These are phyloP conservation scores for Theileria orientalis DNA, from an alignment of 169 alveolate genomes.

Conservation along the genomic window DNA sequence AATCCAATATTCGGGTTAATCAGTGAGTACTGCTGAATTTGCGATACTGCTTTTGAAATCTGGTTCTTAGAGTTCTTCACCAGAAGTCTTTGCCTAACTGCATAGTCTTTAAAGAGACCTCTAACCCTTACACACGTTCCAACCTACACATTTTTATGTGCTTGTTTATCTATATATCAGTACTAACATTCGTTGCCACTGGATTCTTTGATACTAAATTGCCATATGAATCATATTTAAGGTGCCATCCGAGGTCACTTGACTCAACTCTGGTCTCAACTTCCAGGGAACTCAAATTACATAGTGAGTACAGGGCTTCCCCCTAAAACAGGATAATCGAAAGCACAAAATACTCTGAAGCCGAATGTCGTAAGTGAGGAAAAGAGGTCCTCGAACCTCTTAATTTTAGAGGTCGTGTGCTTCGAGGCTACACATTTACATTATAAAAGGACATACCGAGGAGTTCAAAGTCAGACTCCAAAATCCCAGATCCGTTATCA, in stretches of 20 bases:
- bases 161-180: neutral
- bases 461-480: conserved; percentile 77
- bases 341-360: conserved; percentile 81
- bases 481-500: conserved; percentile 92
- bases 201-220: conserved; percentile 52
- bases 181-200: conserved; percentile 11
- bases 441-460: conserved; percentile 57
- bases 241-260: conserved; percentile 66
- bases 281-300: conserved; percentile 65
- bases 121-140: conserved; percentile 61
- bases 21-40: conserved; percentile 62
- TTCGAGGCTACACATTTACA: conserved; percentile 59
- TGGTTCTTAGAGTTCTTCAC: conserved; percentile 26
- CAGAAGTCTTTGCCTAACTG: conserved; percentile 53
- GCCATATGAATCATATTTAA: conserved; percentile 68
- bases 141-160: conserved; percentile 4
- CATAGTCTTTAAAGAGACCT: conserved; percentile 51
- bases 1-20: conserved; percentile 54
- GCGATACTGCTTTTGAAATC: conserved; percentile 19
- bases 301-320: conserved; percentile 78
- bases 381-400: conserved; percentile 86
- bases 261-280: conserved; percentile 69
- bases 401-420: conserved; percentile 93
- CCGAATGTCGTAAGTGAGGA: conserved; percentile 88
- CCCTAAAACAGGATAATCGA: conserved; percentile 44